Base-by-base conservation (phyloP, 768 basidiomycete genomes). In the Calocybe gangraenosa region DNA sequence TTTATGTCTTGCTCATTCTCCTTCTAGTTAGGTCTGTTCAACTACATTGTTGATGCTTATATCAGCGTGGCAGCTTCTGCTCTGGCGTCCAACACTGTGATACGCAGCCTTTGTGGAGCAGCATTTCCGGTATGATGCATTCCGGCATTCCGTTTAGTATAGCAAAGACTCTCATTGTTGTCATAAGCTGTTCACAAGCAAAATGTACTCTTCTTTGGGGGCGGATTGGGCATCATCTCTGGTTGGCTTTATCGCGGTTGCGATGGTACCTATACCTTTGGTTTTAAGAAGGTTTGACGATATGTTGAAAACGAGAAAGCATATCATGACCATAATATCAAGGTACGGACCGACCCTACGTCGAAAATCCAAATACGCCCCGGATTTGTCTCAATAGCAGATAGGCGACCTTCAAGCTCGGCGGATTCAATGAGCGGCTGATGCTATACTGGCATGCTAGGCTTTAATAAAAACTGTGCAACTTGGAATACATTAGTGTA, bases 41-140 rank as follows among this genome's bases (percentile, higher is more conserved):
- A 78, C 50, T 84, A 84, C 53, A 73, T 81, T 28, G 74, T 84
- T 33, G 82, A 83, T 58, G 69, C 75, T 3, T 83, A 82, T 53
- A 59, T 78, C 17, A 58, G 67, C 46, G 66, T 72, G 3, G 73
- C 81, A 7, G 79, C 81, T 1, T 78, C 78, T 8, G 81, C 80
- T 1, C 61, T 83, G 8, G 75, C 82, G 1, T 68, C 71, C 2
- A 76, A 58, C 41, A 79, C 76, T 0, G 73, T 82, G 13, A 57
- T 73, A 2, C 73, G 79, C 14, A 79, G 77, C 51, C 48, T 74
- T 7, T 75, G 73, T 39, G 81, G 78, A 23, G 75, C 76, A 19
- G 69, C 58, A 4, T 78, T 79, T 49, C 78, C 75, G 17, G 69
- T 72, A 50, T n/a, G 56, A 52, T 7, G 46, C 47, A 45, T 33